Evolutionary conservation across 164 flowering plant species (phyloP).

Genomic region (Umbellularia californica): DNA sequence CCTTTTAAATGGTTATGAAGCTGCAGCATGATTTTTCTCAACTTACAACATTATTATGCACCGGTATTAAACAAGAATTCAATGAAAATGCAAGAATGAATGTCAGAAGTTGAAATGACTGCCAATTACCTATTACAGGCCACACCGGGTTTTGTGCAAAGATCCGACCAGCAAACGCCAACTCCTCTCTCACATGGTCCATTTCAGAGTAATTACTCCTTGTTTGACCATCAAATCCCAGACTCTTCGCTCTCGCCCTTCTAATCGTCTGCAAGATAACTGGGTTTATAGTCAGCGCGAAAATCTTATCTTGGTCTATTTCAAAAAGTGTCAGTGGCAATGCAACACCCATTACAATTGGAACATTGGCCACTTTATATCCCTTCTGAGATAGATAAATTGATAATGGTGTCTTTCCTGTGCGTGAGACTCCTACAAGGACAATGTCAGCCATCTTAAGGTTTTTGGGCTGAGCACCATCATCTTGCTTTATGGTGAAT

Average conservation of each 20-base stretch:
- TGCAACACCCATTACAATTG: slow-evolving; percentile 66
- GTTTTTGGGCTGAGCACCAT: slow-evolving; percentile 78
- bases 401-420: slow-evolving; percentile 88
- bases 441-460: slow-evolving; percentile 68
- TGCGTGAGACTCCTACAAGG: slow-evolving; percentile 85
- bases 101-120: not conserved
- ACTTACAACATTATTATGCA: not conserved
- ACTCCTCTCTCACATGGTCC: slow-evolving; percentile 69
- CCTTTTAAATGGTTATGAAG: not conserved
- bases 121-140: slow-evolving; percentile 82
- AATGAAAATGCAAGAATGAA: not conserved
- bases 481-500: slow-evolving; percentile 93
- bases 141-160: slow-evolving; percentile 72
- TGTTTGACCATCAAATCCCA: slow-evolving; percentile 44
- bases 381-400: slow-evolving; percentile 86
- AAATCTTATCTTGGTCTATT: slow-evolving; percentile 66
- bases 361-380: slow-evolving; percentile 88
- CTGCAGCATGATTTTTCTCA: not conserved
- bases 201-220: slow-evolving; percentile 65
- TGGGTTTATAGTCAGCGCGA: slow-evolving; percentile 74
- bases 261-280: slow-evolving; percentile 66
- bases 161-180: slow-evolving; percentile 58
- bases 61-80: not conserved
- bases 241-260: slow-evolving; percentile 61
- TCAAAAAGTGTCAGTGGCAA: slow-evolving; percentile 62